phyloP scores from a whole-genome alignment of 2,329 filamentous ascomycete species.

The Diplocarpon mali region DNA sequence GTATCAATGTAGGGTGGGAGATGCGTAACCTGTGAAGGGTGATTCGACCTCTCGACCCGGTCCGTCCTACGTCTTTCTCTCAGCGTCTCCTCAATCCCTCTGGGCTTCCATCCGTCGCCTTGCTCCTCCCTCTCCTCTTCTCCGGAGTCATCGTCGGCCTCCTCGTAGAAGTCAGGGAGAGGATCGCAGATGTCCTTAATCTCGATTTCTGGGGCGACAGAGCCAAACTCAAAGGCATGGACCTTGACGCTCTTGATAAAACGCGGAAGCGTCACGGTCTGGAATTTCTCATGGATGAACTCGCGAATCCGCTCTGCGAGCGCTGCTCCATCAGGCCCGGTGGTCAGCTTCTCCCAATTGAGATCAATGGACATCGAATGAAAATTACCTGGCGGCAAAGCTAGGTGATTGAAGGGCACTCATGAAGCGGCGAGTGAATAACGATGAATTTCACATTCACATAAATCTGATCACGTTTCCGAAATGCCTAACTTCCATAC shows the following conservation, averaged over 20 bases:
- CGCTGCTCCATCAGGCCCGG: slow-evolving; percentile 73
- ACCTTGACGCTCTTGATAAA: slow-evolving; percentile 96
- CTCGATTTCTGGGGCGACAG: slow-evolving; percentile 70
- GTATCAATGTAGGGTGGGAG: slow-evolving; percentile 32
- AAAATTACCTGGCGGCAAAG: background rate
- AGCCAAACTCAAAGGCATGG: slow-evolving; percentile 87
- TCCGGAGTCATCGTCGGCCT: slow-evolving; percentile 54
- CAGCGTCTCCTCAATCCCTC: slow-evolving; percentile 16
- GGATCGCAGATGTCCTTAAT: slow-evolving; percentile 97
- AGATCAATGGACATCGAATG: slow-evolving; percentile 85
- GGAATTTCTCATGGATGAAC: slow-evolving; percentile 94
- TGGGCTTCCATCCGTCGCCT: slow-evolving; percentile 26
- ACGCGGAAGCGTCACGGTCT: slow-evolving; percentile 78
- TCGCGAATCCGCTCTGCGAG: slow-evolving; percentile 79
- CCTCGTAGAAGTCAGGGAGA: slow-evolving; percentile 91
- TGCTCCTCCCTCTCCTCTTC: slow-evolving; percentile 38
- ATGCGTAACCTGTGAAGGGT: slow-evolving; percentile 12
- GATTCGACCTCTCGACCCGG: slow-evolving; percentile 27
- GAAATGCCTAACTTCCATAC: too few relatives aligned
- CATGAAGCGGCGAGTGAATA: too few relatives aligned
- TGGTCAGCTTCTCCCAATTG: slow-evolving; percentile 88
- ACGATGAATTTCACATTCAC: too few relatives aligned
- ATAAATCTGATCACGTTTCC: too few relatives aligned
- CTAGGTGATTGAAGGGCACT: background rate
- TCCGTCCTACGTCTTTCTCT: slow-evolving; percentile 29